These are phyloP conservation scores for Glycine soja DNA, from an alignment of 306 rosid genomes.

Conservation along the genomic window DNA sequence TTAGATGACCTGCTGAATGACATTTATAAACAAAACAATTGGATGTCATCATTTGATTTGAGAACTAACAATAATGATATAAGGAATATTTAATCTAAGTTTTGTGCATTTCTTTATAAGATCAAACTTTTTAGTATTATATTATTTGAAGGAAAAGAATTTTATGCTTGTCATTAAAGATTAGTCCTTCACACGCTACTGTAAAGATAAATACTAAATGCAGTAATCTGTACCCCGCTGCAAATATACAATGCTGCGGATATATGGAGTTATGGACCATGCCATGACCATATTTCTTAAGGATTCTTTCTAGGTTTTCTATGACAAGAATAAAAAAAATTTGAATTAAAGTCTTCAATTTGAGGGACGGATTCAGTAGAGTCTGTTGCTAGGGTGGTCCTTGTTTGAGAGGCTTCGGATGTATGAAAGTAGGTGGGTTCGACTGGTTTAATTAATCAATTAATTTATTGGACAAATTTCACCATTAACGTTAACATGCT, in stretches of 20 bases:
- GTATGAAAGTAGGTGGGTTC: conserved; percentile 21
- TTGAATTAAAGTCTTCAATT: neutral
- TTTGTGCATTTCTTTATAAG: neutral
- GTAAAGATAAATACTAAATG: conserved; percentile 16
- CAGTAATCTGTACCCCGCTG: neutral
- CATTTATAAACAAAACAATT: no score
- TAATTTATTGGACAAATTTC: neutral
- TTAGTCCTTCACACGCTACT: neutral
- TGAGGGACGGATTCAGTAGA: conserved; percentile 30
- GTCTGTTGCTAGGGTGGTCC: conserved; percentile 44
- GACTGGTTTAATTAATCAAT: neutral
- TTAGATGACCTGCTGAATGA: no score
- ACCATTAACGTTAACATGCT: neutral
- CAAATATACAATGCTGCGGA: conserved; percentile 8
- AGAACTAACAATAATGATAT: neutral
- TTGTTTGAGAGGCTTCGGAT: conserved; percentile 35
- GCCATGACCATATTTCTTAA: no score
- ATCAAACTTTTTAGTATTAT: neutral
- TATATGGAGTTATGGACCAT: neutral
- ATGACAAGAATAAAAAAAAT: conserved; percentile 7
- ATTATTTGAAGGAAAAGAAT: neutral
- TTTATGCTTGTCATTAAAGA: neutral
- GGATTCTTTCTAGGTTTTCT: conserved; percentile 5
- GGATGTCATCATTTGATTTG: neutral
- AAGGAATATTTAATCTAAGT: neutral